Evolutionary conservation across 2,329 filamentous ascomycete genomes (phyloP), one percentile per base, ranked within the genome.

Genomic region (Alternaria solani): DNA sequence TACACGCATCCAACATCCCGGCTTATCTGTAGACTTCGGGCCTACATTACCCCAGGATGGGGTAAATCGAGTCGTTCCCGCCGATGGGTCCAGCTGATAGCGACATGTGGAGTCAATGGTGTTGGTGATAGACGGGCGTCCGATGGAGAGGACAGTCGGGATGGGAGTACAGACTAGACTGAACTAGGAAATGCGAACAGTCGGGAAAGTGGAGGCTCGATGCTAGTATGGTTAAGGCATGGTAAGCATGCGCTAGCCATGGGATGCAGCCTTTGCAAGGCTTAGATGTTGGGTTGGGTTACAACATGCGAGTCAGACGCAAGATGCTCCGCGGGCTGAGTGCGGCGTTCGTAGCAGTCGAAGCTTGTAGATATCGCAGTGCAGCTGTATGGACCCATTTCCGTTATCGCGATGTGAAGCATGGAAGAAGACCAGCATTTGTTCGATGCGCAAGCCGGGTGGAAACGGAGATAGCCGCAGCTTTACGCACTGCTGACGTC

Each of bases 11-110:
- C 30, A 52, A 28, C 30, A 56, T 56, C 41, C 42, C 48, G 30
- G 61, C 65, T 68, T 69, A 69, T 69, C 65, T 64, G 64, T 68
- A 65, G 65, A 64, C 48, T 59, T 48, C 25, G 56, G 43, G 41
- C 46, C 57, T 67, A 59, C 48, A 55, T 62, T 65, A 68, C 67
- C 64, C 65, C 65, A 68, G 62, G 54, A 59, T 61, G 67, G 67
- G 67, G 65, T 69, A 69, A 67, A 61, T 8, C 34, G 11, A 59
- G 32, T 56, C 26, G 51, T 55, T 56, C 56, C 52, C 42, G 25
- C 11, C 18, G 11, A 41, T 14, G 39, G 18, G 9, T 57, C 51
- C 57, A 59, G 28, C 47, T 57, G 64, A 67, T 67, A 65, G 64
- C 32, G 20, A 54, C 43, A 25, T 61, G 62, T 63, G 64, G 62